phyloP scores from a whole-genome alignment of 164 flowering plant species.

The Magnolia sinica region DNA sequence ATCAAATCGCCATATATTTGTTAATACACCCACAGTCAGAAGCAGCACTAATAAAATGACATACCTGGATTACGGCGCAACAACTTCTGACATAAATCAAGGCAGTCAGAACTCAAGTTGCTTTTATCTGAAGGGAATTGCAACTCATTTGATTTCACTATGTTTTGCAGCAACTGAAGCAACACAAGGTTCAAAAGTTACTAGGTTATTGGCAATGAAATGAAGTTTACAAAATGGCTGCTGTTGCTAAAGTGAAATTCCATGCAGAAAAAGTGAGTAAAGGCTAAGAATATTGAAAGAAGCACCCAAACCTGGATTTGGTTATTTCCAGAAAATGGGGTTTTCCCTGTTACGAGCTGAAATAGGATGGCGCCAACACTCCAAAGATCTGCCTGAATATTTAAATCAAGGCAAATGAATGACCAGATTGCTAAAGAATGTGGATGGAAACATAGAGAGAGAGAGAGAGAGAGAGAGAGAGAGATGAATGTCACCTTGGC shows the following conservation, averaged over 20 bases:
- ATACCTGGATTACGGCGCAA: slow-evolving; percentile 93
- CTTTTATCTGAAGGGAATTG: slow-evolving; percentile 63
- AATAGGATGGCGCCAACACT: slow-evolving; percentile 95
- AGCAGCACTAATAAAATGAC: background rate
- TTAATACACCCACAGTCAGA: background rate
- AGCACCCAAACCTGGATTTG: slow-evolving; percentile 67
- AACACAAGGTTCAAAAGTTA: slow-evolving; percentile 13
- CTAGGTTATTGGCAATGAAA: background rate
- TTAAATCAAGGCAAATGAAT: slow-evolving; percentile 17
- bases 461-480: background rate
- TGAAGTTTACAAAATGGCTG: background rate
- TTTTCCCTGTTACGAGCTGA: slow-evolving; percentile 90
- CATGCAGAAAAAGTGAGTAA: background rate
- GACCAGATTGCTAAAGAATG: slow-evolving; percentile 3
- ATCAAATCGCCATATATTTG: background rate
- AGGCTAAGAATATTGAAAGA: background rate
- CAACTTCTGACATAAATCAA: slow-evolving; percentile 85
- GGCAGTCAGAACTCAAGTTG: slow-evolving; percentile 68
- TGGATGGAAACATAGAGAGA: background rate
- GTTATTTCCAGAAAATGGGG: slow-evolving; percentile 90
- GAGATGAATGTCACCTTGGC: slow-evolving; percentile 69
- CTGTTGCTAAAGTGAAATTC: background rate
- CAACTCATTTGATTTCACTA: slow-evolving; percentile 73
- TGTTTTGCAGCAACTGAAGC: slow-evolving; percentile 87
- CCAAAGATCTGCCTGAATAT: slow-evolving; percentile 99